Base-by-base conservation (phyloP, 257 asterid species). In the Eucommia ulmoides region DNA sequence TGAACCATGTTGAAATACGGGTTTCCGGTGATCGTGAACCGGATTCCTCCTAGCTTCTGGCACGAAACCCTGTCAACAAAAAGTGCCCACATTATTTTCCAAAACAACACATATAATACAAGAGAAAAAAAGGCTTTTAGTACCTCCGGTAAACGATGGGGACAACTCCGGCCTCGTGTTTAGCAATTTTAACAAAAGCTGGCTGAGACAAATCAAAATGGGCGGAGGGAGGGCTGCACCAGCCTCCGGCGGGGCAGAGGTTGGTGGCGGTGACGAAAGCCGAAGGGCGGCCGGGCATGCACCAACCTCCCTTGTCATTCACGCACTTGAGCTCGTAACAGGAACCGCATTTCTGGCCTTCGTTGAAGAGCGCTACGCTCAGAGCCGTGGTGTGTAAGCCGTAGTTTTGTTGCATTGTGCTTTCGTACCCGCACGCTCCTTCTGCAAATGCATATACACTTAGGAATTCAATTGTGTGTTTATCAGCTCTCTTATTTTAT, bases 31-130 rank as follows among this genome's bases (percentile, higher is more conserved):
- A 76, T 51, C 11, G 48, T 72, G 57, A 69, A 76, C 19, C 29
- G 47, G 14, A 76, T 21, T 1, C 83, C 80, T n/a, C 84, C 84
- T 8, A n/a, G 44, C 51, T 60, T 76, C 58, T 67, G 61, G 74
- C 84, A 76, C 24, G 68, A 67, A 52, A 66, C 71, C 77, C 80
- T 76, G 19, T 16, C n/a, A n/a, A n/a, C n/a, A n/a, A n/a, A n/a
- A n/a, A n/a, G n/a, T n/a, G n/a, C n/a, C n/a, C n/a, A n/a, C n/a
- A n/a, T n/a, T n/a, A n/a, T n/a, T n/a, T n/a, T n/a, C n/a, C n/a
- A n/a, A n/a, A n/a, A n/a, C n/a, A n/a, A n/a, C n/a, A 49, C 7
- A 20, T 49, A 15, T n/a, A 49, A 20, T 29, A 6, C 38, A 29
- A 1, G 38, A 6, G 24, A 4, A 2, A 20, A 4, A 49, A 22